phyloP scores from a whole-genome alignment of 1,139 yeast species.

The Yamadazyma atmosphaerica region DNA sequence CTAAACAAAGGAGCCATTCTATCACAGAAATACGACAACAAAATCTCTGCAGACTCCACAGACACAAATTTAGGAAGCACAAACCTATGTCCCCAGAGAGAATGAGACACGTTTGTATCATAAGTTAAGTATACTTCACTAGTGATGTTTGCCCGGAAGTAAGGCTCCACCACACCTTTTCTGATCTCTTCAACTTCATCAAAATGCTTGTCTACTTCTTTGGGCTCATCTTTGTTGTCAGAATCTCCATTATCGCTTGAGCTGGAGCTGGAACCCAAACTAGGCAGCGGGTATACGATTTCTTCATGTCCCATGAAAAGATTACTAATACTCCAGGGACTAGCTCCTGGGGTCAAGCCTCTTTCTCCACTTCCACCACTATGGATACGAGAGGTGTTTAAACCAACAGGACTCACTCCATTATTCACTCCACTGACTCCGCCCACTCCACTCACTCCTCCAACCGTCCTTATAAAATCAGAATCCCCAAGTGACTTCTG shows the following conservation, averaged over 20 bases:
- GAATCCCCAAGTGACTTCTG: too few species aligned
- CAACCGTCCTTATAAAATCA: too few species aligned
- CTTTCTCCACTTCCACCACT: too few species aligned
- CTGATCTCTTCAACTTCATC: not conserved
- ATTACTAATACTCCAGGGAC: conserved; percentile 7
- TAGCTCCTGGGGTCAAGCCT: not conserved
- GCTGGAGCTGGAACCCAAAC: too few species aligned
- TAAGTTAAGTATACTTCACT: conserved; percentile 6
- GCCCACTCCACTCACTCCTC: too few species aligned
- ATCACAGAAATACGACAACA: conserved; percentile 8
- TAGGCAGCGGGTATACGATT: not conserved
- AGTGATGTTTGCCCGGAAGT: conserved; percentile 3
- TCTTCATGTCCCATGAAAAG: conserved; percentile 2
- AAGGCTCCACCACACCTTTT: not conserved
- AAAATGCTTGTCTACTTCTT: too few species aligned
- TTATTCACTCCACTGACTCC: too few species aligned
- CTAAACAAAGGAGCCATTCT: conserved; percentile 12
- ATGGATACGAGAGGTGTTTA: too few species aligned
- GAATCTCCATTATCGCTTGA: too few species aligned
- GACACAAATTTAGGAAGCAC: conserved; percentile 8
- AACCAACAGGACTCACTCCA: too few species aligned
- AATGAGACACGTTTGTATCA: conserved; percentile 2
- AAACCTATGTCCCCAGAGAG: conserved; percentile 6
- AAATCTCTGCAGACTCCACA: conserved; percentile 7
- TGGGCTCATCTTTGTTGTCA: too few species aligned